phyloP scores from a whole-genome alignment of 2,329 filamentous ascomycete species.

The Colletotrichum graminicola region DNA sequence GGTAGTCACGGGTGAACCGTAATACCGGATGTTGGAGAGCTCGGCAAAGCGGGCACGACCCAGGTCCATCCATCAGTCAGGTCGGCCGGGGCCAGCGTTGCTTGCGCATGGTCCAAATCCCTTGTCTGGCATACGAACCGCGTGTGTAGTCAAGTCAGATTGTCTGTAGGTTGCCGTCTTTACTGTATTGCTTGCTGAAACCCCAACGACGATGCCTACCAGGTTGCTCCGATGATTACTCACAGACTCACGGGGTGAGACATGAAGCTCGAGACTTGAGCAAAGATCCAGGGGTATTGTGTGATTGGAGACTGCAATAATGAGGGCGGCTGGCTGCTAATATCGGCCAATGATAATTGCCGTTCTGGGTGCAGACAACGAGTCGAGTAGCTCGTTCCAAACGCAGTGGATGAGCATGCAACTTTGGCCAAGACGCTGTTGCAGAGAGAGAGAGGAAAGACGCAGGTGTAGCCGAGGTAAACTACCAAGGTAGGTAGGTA shows the following conservation, averaged over 20 bases:
- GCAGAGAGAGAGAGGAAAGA: not conserved
- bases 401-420: not conserved
- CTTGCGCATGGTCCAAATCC: slow-evolving; percentile 14
- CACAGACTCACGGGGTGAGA: slow-evolving; percentile 18
- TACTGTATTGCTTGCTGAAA: slow-evolving; percentile 26
- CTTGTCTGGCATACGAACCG: slow-evolving; percentile 18
- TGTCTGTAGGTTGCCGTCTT: slow-evolving; percentile 10
- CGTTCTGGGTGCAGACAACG: not conserved
- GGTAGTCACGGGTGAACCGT: slow-evolving; percentile 30
- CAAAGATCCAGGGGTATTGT: not conserved
- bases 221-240: slow-evolving; percentile 13
- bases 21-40: slow-evolving; percentile 28
- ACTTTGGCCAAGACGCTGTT: not conserved
- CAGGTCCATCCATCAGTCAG: not conserved
- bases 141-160: slow-evolving; percentile 23
- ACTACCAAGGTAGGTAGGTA: not conserved
- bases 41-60: slow-evolving; percentile 25
- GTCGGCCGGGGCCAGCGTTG: slow-evolving; percentile 18
- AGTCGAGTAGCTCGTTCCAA: not conserved
- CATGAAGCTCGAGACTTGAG: slow-evolving; percentile 14
- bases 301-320: not conserved
- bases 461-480: not conserved
- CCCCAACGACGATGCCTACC: slow-evolving; percentile 7
- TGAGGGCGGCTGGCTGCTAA: not conserved
- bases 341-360: not conserved